phyloP scores from a whole-genome alignment of 108 stramenopile genomes.

The Nitzschia sp. region DNA sequence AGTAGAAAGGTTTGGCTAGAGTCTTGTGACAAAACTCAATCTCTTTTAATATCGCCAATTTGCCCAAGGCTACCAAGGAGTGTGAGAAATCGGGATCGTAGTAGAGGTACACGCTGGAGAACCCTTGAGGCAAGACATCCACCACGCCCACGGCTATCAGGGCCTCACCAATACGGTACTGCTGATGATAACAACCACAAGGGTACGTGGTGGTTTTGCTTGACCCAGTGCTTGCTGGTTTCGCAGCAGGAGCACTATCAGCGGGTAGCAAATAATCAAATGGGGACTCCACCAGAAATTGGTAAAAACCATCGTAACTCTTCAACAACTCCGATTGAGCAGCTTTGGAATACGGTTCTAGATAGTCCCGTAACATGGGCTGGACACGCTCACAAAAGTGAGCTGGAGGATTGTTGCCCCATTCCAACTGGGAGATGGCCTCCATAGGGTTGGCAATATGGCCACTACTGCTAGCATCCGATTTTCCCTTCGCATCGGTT shows the following conservation, averaged over 20 bases:
- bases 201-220: constrained; percentile 37
- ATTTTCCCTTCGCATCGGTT: neutral
- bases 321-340: constrained; percentile 16
- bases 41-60: constrained; percentile 90
- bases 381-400: constrained; percentile 33
- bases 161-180: constrained; percentile 78
- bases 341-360: constrained; percentile 17
- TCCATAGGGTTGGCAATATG: neutral
- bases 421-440: constrained; percentile 21
- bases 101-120: constrained; percentile 94
- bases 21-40: constrained; percentile 80
- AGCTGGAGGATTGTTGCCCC: constrained; percentile 40
- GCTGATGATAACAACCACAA: constrained; percentile 86
- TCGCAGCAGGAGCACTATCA: neutral
- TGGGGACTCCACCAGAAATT: constrained; percentile 78
- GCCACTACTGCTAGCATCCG: neutral
- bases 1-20: constrained; percentile 73
- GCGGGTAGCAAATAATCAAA: constrained; percentile 1
- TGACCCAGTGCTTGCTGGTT: neutral
- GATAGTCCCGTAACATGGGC: constrained; percentile 19
- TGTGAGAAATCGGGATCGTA: constrained; percentile 85
- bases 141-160: constrained; percentile 92
- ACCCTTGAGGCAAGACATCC: constrained; percentile 87
- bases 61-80: constrained; percentile 76
- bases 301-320: constrained; percentile 52